These are phyloP conservation scores for Diplosphaera chodatii DNA, from an alignment of 139 green algal species.

Conservation along the genomic window DNA sequence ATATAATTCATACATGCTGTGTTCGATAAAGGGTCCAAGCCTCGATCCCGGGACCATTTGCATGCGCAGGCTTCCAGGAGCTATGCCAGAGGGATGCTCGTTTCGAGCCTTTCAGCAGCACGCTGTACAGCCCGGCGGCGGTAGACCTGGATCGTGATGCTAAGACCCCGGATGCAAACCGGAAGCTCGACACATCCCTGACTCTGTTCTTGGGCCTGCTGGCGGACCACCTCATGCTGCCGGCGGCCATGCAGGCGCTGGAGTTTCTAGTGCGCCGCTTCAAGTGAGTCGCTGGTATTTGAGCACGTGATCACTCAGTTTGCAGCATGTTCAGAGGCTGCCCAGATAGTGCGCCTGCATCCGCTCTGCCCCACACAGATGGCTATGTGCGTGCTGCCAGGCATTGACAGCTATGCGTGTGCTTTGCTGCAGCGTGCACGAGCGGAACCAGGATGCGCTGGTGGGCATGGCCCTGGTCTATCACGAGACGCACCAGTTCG, in stretches of 20 bases:
- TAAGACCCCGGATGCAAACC: constrained; percentile 46
- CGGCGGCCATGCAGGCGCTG: constrained; percentile 63
- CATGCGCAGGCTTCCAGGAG: constrained; percentile 77
- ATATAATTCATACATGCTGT: too few relatives aligned
- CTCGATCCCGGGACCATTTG: too few relatives aligned
- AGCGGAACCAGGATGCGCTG: constrained; percentile 73
- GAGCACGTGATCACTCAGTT: background rate
- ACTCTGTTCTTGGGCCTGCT: constrained; percentile 64
- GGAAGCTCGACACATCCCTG: constrained; percentile 46
- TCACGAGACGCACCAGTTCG: constrained; percentile 87
- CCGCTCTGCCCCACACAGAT: too few relatives aligned
- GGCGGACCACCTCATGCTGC: constrained; percentile 62
- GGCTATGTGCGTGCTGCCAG: too few relatives aligned
- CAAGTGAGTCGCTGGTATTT: constrained; percentile 64
- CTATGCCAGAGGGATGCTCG: constrained; percentile 54
- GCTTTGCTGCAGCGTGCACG: constrained; percentile 64
- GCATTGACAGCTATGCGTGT: too few relatives aligned
- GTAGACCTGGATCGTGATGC: constrained; percentile 49
- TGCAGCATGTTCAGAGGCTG: too few relatives aligned
- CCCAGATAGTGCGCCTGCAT: too few relatives aligned
- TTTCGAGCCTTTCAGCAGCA: constrained; percentile 55
- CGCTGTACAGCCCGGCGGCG: constrained; percentile 59
- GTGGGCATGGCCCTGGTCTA: constrained; percentile 72
- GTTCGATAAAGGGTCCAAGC: too few relatives aligned
- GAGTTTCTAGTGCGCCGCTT: constrained; percentile 84